phyloP scores from a whole-genome alignment of 1,284 basidiomycete genomes.

The Takashimella koratensis region DNA sequence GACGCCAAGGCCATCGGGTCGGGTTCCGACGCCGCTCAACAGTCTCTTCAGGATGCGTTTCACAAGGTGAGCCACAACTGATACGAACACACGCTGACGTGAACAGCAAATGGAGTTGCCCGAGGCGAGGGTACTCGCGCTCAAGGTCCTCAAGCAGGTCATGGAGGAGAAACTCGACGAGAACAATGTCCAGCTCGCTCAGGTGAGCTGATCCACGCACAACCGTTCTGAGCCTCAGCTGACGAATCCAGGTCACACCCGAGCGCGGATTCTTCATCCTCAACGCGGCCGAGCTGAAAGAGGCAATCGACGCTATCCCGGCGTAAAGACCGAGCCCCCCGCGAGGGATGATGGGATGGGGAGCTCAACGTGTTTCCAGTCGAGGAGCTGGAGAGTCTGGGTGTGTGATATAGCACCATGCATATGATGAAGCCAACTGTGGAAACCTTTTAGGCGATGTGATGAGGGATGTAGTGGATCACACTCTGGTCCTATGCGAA shows the following conservation, averaged over 20 bases:
- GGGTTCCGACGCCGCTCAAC: constrained; percentile 96
- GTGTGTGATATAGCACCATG: too few relatives aligned
- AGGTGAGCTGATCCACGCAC: too few relatives aligned
- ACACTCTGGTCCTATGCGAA: too few relatives aligned
- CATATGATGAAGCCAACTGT: too few relatives aligned
- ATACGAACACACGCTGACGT: neutral
- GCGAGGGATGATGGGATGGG: too few relatives aligned
- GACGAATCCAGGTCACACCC: constrained; percentile 60
- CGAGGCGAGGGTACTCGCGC: constrained; percentile 81
- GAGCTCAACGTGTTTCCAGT: too few relatives aligned
- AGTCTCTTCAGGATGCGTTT: constrained; percentile 96
- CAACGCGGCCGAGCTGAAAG: constrained; percentile 68
- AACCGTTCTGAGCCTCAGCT: too few relatives aligned
- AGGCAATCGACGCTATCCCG: constrained; percentile 61
- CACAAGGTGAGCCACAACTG: constrained; percentile 78
- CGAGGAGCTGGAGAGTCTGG: too few relatives aligned
- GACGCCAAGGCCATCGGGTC: constrained; percentile 99
- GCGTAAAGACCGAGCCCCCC: too few relatives aligned
- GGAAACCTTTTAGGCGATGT: too few relatives aligned
- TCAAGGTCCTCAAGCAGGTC: constrained; percentile 94
- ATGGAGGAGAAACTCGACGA: constrained; percentile 99
- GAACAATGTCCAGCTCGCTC: constrained; percentile 95
- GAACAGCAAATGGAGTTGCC: constrained; percentile 82
- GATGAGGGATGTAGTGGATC: too few relatives aligned
- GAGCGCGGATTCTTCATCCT: constrained; percentile 78